These are phyloP conservation scores for Candida tibetensis DNA, from an alignment of 805 yeast species.

Conservation along the genomic window DNA sequence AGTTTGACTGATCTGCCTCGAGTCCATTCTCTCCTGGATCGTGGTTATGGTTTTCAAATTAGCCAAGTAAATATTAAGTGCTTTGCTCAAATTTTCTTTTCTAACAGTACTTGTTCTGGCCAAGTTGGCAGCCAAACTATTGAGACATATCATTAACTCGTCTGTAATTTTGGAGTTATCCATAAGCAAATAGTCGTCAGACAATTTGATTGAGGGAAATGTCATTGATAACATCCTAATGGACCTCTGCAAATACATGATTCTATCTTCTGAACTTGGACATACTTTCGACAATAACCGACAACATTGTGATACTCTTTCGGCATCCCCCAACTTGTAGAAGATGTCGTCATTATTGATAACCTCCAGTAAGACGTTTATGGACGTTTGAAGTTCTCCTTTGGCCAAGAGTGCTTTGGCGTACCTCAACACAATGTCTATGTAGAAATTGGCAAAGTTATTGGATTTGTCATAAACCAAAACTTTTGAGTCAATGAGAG, in stretches of 20 bases:
- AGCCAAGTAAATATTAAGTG: slow-evolving; percentile 38
- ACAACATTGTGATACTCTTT: slow-evolving; percentile 39
- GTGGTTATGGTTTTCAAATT: slow-evolving; percentile 26
- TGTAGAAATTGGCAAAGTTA: slow-evolving; percentile 39
- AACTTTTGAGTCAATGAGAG: slow-evolving; percentile 29
- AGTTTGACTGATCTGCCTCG: slow-evolving; percentile 21
- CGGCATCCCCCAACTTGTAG: slow-evolving; percentile 39
- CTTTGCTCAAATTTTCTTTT: slow-evolving; percentile 16
- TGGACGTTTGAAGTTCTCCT: slow-evolving; percentile 32
- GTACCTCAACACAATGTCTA: slow-evolving; percentile 41
- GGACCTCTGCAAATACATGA: slow-evolving; percentile 28
- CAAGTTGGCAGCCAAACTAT: slow-evolving; percentile 31
- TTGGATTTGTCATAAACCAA: slow-evolving; percentile 29
- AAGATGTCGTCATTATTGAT: slow-evolving; percentile 38
- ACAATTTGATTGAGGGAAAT: slow-evolving; percentile 23
- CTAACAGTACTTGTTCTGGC: slow-evolving; percentile 18
- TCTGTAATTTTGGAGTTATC: slow-evolving; percentile 32
- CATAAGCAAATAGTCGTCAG: slow-evolving; percentile 24
- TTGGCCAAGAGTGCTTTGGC: slow-evolving; percentile 41
- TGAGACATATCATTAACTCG: slow-evolving; percentile 33
- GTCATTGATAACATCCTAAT: slow-evolving; percentile 32
- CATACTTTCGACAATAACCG: slow-evolving; percentile 31
- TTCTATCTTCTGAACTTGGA: slow-evolving; percentile 17
- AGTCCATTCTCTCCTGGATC: slow-evolving; percentile 17
- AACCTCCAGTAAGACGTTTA: slow-evolving; percentile 25